Base-by-base conservation (phyloP, 257 asterid genomes). In the Lycium ferocissimum region DNA sequence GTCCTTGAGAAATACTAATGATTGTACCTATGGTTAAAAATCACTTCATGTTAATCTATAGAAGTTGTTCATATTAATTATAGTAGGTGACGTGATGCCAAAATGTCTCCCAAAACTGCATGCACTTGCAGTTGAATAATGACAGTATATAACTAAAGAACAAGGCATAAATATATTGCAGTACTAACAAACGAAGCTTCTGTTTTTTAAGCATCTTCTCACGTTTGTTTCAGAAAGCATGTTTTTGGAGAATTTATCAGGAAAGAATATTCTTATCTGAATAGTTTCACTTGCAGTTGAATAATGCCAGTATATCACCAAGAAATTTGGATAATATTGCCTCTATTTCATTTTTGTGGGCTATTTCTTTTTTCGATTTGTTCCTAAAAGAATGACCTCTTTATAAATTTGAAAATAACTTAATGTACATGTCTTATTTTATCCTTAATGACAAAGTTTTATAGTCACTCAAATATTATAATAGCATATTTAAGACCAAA, bases 181-280 rank as follows among this genome's bases (percentile, higher is more conserved):
- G 54, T 17, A 70, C 79, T 20, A 71, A 40, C 35, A 71, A 71
- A 47, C 37, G 56, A 71, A 71, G 56, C 79, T 71, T 71, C 79
- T 40, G 2, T 40, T 18, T 43, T 3, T 71, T 40, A 71, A 8
- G 79, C 43, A 15, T 70, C 54, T 17, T 17, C 26, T 70, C 79
- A 70, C 79, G 75, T 14, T 70, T 69, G 78, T 43, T 40, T 70
- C 79, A 40, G 2, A 70, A 38, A 70, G 8, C 53, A 17, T 17
- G 15, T 40, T 5, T 2, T 10, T 0, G 4, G 33, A 8, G 33
- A 40, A 59, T 59, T 7, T 17, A 9, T 9, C n/a, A 18, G 65
- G 65, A 59, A 59, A 59, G 65, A 59, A 11, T 18, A 7, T 2
- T 59, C 65, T 59, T 59, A 59, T 59, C 65, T 18, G 7, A 59